Percentiles rank a stretch among this genome's conserved stretches.
phyloP scores from a whole-genome alignment of 2,329 filamentous ascomycete genomes.

The Neofusicoccum umdonicola region DNA sequence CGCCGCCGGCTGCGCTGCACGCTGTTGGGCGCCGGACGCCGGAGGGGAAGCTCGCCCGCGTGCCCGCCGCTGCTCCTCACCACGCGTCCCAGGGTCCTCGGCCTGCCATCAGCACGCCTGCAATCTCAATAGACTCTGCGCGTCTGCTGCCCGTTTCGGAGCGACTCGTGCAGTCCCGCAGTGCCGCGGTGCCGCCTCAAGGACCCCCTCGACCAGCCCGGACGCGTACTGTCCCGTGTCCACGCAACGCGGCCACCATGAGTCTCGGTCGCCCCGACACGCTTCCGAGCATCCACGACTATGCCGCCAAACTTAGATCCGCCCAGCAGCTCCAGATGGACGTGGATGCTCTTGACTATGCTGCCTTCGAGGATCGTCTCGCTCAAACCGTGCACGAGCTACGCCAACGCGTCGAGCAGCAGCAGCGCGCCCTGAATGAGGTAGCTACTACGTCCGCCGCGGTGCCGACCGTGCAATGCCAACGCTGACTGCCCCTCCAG shows the following conservation, averaged over 20 bases:
- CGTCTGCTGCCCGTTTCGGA: neutral
- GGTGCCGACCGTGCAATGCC: neutral
- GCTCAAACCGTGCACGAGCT: constrained; percentile 68
- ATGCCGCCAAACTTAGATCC: constrained; percentile 24
- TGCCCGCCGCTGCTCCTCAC: neutral
- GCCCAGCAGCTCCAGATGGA: constrained; percentile 35
- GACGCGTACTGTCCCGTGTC: neutral
- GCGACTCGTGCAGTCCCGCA: neutral
- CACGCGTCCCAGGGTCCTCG: too few relatives aligned
- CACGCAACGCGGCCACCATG: neutral
- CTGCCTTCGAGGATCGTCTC: constrained; percentile 53
- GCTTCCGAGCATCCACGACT: constrained; percentile 29
- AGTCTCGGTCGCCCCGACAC: neutral
- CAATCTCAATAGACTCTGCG: constrained; percentile 3
- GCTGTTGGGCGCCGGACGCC: too few relatives aligned
- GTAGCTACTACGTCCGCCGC: constrained; percentile 28
- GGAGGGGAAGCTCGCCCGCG: neutral
- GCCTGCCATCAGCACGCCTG: neutral
- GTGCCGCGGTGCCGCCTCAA: too few relatives aligned
- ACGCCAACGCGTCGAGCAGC: constrained; percentile 51
- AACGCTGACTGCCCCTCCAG: constrained; percentile 35
- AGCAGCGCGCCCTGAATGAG: constrained; percentile 47
- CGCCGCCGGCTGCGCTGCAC: too few relatives aligned
- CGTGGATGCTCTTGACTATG: constrained; percentile 31
- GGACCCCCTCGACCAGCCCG: neutral